Evolutionary conservation across 2,329 filamentous ascomycete species (phyloP).

Genomic region (Aureobasidium mangrovei): DNA sequence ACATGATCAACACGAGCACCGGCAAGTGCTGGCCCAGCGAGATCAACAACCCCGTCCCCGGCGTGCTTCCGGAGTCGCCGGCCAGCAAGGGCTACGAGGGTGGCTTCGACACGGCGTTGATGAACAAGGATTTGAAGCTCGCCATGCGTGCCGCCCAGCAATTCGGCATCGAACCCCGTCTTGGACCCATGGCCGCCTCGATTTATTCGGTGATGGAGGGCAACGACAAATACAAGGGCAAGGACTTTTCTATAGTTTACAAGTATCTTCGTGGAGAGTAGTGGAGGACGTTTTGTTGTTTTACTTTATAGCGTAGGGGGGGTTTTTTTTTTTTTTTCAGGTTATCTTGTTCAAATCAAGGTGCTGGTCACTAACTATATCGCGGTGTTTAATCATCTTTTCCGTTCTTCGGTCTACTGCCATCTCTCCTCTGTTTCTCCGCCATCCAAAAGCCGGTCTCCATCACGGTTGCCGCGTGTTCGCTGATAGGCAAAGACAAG

Average conservation of each 20-base stretch:
- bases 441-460: too few species aligned
- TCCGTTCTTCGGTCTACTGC: too few species aligned
- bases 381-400: too few species aligned
- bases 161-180: conserved; percentile 34
- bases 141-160: conserved; percentile 40
- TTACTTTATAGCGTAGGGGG: too few species aligned
- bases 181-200: conserved; percentile 38
- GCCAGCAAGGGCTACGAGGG: conserved; percentile 60
- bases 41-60: conserved; percentile 87
- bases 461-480: too few species aligned
- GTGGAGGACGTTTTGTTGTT: conserved; percentile 15
- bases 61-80: conserved; percentile 68
- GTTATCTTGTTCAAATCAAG: too few species aligned
- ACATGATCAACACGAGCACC: conserved; percentile 86
- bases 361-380: too few species aligned
- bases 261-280: conserved; percentile 41
- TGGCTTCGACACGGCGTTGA: conserved; percentile 42
- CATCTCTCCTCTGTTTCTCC: too few species aligned
- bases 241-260: conserved; percentile 44
- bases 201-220: conserved; percentile 39
- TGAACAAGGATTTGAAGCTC: conserved; percentile 42
- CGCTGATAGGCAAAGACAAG: too few species aligned
- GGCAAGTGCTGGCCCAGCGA: conserved; percentile 96
- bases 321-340: too few species aligned
- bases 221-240: conserved; percentile 37